phyloP scores from a whole-genome alignment of 768 basidiomycete species.

The Mycena amicta region DNA sequence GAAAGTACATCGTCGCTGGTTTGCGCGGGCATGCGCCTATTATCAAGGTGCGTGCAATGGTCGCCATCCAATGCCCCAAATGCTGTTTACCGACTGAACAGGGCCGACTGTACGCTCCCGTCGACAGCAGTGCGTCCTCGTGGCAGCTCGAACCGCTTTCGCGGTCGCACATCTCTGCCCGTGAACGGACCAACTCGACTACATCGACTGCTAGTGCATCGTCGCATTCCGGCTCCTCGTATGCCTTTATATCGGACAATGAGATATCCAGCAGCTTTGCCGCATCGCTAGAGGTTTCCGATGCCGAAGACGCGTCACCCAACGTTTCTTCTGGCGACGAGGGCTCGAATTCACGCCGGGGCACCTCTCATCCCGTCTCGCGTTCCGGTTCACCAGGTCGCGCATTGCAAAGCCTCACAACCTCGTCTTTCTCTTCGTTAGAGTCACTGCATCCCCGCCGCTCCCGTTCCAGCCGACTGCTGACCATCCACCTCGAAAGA shows the following conservation, averaged over 20 bases:
- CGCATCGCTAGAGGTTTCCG: constrained; percentile 77
- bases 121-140: constrained; percentile 65
- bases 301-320: constrained; percentile 62
- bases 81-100: constrained; percentile 28
- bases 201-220: constrained; percentile 76
- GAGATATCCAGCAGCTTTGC: constrained; percentile 87
- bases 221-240: constrained; percentile 67
- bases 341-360: too few relatives aligned
- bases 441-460: constrained; percentile 58
- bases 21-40: constrained; percentile 70
- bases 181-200: constrained; percentile 77
- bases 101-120: constrained; percentile 74
- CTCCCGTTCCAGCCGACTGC: constrained; percentile 57
- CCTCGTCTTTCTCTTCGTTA: constrained; percentile 79
- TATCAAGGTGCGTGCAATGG: constrained; percentile 76
- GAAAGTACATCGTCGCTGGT: constrained; percentile 70
- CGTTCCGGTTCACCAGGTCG: constrained; percentile 61
- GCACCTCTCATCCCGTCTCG: constrained; percentile 43
- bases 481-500: constrained; percentile 81
- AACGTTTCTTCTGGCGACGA: constrained; percentile 47
- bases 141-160: constrained; percentile 82
- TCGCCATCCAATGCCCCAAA: not conserved
- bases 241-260: constrained; percentile 79
- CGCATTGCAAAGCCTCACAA: constrained; percentile 50
- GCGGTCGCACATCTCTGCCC: constrained; percentile 47